Evolutionary conservation across 305 asterid genomes (phyloP).

Genomic region (Ilex paraguariensis): DNA sequence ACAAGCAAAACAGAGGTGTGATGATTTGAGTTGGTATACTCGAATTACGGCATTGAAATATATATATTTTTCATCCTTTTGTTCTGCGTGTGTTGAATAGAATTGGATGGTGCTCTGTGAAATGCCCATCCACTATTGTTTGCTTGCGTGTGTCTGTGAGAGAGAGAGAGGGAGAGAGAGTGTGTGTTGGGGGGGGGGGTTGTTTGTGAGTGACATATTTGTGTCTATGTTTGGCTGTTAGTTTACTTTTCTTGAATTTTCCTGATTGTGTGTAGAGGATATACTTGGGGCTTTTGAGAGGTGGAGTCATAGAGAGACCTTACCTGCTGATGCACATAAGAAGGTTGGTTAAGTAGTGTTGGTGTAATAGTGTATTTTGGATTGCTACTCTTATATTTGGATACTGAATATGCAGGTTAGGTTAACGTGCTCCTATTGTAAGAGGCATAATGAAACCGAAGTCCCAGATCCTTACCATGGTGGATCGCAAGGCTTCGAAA

Average conservation of each 20-base stretch:
- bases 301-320: conserved; percentile 73
- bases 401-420: conserved; percentile 38
- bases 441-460: conserved; percentile 65
- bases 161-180: no score
- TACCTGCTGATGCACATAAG: conserved; percentile 60
- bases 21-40: not conserved
- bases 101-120: not conserved
- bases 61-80: no score
- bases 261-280: conserved; percentile 38
- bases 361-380: not conserved
- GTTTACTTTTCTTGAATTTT: not conserved
- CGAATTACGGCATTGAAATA: not conserved
- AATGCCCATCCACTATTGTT: not conserved
- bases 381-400: not conserved
- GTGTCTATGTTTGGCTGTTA: not conserved
- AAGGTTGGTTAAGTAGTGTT: conserved; percentile 40
- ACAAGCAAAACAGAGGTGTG: conserved; percentile 72
- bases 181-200: no score
- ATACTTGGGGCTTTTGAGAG: conserved; percentile 69
- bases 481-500: conserved; percentile 83
- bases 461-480: conserved; percentile 95
- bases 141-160: no score
- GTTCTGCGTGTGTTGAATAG: no score
- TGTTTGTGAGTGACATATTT: no score
- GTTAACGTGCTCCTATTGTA: conserved; percentile 85